These are phyloP conservation scores for Plenodomus biglobosus DNA, from an alignment of 2,329 filamentous ascomycete genomes.

Conservation along the genomic window DNA sequence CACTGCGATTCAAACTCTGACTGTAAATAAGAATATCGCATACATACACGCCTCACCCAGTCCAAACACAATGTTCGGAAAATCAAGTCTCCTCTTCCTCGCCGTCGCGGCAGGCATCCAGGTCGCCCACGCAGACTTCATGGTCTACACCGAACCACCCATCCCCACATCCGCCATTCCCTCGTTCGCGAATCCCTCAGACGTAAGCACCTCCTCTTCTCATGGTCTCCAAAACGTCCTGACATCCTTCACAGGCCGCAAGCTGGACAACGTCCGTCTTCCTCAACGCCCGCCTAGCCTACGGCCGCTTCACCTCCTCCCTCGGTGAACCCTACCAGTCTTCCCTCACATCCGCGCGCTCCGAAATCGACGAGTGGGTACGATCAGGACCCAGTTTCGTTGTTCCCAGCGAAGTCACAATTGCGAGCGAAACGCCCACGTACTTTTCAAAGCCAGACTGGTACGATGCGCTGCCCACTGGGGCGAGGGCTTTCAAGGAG, in stretches of 20 bases:
- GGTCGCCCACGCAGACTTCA: conserved; percentile 30
- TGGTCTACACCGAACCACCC: conserved; percentile 36
- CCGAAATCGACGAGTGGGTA: conserved; percentile 30
- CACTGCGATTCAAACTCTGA: not conserved
- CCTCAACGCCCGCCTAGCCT: conserved; percentile 29
- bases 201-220: conserved; percentile 11
- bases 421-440: conserved; percentile 21
- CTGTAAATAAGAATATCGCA: conserved; percentile 2
- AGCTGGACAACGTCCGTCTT: conserved; percentile 34
- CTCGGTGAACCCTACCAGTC: conserved; percentile 31
- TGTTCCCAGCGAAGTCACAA: conserved; percentile 31
- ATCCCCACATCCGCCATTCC: conserved; percentile 33
- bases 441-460: conserved; percentile 28
- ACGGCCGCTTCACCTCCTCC: conserved; percentile 20
- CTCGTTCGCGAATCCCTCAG: conserved; percentile 23
- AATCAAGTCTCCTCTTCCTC: conserved; percentile 16
- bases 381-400: conserved; percentile 26
- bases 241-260: conserved; percentile 12
- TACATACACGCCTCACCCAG: not conserved
- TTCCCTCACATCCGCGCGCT: conserved; percentile 28
- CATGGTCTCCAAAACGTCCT: not conserved
- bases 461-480: conserved; percentile 34
- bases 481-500: conserved; percentile 34
- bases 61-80: conserved; percentile 13
- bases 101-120: conserved; percentile 16